Percentiles rank a stretch among this genome's conserved stretches.
phyloP scores from a whole-genome alignment of 345 rosid species.

The Arabis hirsuta region DNA sequence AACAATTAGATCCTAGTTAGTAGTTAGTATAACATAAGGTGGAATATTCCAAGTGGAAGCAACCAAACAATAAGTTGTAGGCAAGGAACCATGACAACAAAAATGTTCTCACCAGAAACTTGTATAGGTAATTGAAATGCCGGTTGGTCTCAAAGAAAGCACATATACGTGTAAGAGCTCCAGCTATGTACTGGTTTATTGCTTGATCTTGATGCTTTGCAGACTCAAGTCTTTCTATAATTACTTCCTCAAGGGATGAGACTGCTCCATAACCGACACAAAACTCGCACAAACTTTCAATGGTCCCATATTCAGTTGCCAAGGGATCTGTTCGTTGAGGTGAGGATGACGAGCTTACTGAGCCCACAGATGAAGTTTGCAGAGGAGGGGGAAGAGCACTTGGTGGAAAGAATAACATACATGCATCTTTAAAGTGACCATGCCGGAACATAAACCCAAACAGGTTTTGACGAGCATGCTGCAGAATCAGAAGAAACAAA shows the following conservation, averaged over 20 bases:
- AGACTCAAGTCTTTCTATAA: constrained; percentile 68
- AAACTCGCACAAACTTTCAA: constrained; percentile 83
- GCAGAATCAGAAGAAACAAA: constrained; percentile 45
- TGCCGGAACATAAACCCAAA: constrained; percentile 90
- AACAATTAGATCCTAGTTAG: background rate
- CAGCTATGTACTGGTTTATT: constrained; percentile 65
- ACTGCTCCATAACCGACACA: constrained; percentile 86
- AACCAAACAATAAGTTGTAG: constrained; percentile 59
- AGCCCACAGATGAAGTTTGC: constrained; percentile 64
- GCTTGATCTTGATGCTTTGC: constrained; percentile 60
- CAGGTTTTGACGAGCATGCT: constrained; percentile 90
- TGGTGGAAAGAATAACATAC: constrained; percentile 82
- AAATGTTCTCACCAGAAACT: constrained; percentile 67
- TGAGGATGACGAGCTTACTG: constrained; percentile 67
- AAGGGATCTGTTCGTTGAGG: constrained; percentile 93
- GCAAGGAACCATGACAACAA: constrained; percentile 27
- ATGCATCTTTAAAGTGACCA: constrained; percentile 82
- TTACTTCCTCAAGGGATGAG: constrained; percentile 78
- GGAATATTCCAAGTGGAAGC: constrained; percentile 53
- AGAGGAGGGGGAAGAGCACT: constrained; percentile 73
- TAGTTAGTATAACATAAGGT: constrained; percentile 8
- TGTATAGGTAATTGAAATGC: constrained; percentile 88
- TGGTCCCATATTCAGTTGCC: constrained; percentile 90
- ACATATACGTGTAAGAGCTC: constrained; percentile 84
- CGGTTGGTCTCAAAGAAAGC: constrained; percentile 75